These are phyloP conservation scores for Triticum urartu DNA, from an alignment of 176 grass and related monocot genomes.

Conservation along the genomic window DNA sequence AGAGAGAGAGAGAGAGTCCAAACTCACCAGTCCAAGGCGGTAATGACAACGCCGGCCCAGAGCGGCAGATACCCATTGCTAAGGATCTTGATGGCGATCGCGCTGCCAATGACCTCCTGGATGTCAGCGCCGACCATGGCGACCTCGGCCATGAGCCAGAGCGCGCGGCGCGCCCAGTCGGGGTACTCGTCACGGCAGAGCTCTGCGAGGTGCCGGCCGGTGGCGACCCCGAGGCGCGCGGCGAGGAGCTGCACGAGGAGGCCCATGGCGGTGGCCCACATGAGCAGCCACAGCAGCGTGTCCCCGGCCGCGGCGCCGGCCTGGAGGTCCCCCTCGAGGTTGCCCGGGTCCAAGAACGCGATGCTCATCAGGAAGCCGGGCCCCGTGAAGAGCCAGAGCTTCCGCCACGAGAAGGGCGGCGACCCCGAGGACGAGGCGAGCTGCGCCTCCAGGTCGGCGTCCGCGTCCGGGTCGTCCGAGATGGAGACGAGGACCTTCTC, in stretches of 20 bases:
- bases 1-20: not conserved
- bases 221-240: slow-evolving; percentile 76
- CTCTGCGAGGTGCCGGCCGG: slow-evolving; percentile 87
- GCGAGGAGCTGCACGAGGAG: slow-evolving; percentile 94
- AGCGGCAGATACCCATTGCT: slow-evolving; percentile 79
- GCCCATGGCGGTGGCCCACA: slow-evolving; percentile 94
- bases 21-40: slow-evolving; percentile 85
- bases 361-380: slow-evolving; percentile 98
- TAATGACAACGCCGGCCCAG: slow-evolving; percentile 93
- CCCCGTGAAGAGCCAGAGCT: slow-evolving; percentile 93
- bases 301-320: slow-evolving; percentile 76
- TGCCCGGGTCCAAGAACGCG: slow-evolving; percentile 96
- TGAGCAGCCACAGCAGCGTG: slow-evolving; percentile 88
- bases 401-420: slow-evolving; percentile 86
- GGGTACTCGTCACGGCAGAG: slow-evolving; percentile 98
- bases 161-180: slow-evolving; percentile 59
- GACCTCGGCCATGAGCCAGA: slow-evolving; percentile 96
- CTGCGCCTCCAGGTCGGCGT: slow-evolving; percentile 16
- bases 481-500: slow-evolving; percentile 76
- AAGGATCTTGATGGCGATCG: slow-evolving; percentile 96
- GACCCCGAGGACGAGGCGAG: not conserved
- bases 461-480: slow-evolving; percentile 22
- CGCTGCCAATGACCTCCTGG: slow-evolving; percentile 95
- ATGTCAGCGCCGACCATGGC: slow-evolving; percentile 93
- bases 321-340: slow-evolving; percentile 97